Conservation (phyloP, 2,329 filamentous ascomycete species). For the Zarea fungicola region DNA sequence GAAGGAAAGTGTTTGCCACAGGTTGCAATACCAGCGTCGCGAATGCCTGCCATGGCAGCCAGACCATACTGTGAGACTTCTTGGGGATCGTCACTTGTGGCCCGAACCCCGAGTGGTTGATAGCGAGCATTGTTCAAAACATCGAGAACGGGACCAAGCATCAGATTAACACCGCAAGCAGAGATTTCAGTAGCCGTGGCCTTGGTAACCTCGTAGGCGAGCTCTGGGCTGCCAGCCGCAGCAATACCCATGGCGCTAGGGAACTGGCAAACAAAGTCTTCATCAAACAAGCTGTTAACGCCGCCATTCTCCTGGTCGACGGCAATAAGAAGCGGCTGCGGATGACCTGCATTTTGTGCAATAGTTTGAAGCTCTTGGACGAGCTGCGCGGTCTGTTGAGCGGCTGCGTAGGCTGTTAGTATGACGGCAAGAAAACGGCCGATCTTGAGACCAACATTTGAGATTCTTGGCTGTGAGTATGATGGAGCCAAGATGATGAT, state of each 20-base stretch:
- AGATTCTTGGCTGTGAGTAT: conserved; percentile 79
- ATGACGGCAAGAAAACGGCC: conserved; percentile 13
- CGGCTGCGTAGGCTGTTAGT: conserved; percentile 53
- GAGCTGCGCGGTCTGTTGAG: conserved; percentile 80
- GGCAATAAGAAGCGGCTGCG: conserved; percentile 81
- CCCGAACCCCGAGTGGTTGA: conserved; percentile 84
- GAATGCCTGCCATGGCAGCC: conserved; percentile 86
- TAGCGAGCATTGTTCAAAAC: conserved; percentile 90
- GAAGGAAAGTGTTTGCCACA: conserved; percentile 97
- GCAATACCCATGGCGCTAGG: conserved; percentile 95
- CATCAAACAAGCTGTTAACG: conserved; percentile 93
- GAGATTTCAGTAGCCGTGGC: conserved; percentile 89
- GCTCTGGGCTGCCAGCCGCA: conserved; percentile 78
- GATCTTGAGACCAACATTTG: conserved; percentile 55
- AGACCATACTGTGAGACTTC: conserved; percentile 92
- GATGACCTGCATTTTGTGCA: conserved; percentile 84
- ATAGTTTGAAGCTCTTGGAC: conserved; percentile 91
- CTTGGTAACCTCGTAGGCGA: conserved; percentile 86
- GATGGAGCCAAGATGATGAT: conserved; percentile 84
- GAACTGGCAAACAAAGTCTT: conserved; percentile 93
- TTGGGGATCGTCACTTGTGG: conserved; percentile 87
- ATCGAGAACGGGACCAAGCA: conserved; percentile 88
- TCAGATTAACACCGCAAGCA: conserved; percentile 92
- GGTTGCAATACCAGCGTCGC: conserved; percentile 81
- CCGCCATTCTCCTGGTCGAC: conserved; percentile 97